Evolutionary conservation across 2,329 filamentous ascomycete species (phyloP).

Genomic region (Endothia cerciana): DNA sequence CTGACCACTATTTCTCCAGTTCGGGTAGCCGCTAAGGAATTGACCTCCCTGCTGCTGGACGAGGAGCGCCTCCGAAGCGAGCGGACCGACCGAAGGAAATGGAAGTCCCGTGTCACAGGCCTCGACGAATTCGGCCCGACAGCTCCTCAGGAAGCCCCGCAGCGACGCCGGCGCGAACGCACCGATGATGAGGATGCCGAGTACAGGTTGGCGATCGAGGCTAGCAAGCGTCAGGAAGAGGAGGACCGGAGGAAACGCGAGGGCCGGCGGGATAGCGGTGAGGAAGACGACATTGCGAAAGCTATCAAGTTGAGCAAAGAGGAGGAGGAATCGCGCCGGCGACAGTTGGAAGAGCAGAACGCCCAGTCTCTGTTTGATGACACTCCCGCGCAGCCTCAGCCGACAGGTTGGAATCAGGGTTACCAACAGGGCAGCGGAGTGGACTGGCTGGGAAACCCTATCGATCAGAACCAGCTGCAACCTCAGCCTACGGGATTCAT

Average conservation of each 20-base stretch:
- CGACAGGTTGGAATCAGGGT: conserved; percentile 91
- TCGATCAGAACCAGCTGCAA: conserved; percentile 76
- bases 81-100: conserved; percentile 86
- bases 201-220: conserved; percentile 87
- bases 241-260: conserved; percentile 80
- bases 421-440: conserved; percentile 97
- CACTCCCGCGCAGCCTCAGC: conserved; percentile 69
- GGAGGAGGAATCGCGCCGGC: conserved; percentile 87
- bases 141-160: conserved; percentile 45
- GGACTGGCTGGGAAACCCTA: conserved; percentile 95
- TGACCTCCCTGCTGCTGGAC: conserved; percentile 88
- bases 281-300: conserved; percentile 90
- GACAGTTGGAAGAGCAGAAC: conserved; percentile 85
- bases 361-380: conserved; percentile 89
- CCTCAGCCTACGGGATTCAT: conserved; percentile 79
- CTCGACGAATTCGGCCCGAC: conserved; percentile 76
- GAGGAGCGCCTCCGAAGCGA: conserved; percentile 91
- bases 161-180: conserved; percentile 52
- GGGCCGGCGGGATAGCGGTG: conserved; percentile 57
- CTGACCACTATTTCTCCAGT: conserved; percentile 58
- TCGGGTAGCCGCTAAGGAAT: conserved; percentile 91
- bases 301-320: conserved; percentile 93
- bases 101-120: conserved; percentile 95
- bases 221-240: conserved; percentile 93
- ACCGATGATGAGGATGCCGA: conserved; percentile 87